These are phyloP conservation scores for Prunus yedoensis DNA, from an alignment of 331 rosid genomes.

Conservation along the genomic window DNA sequence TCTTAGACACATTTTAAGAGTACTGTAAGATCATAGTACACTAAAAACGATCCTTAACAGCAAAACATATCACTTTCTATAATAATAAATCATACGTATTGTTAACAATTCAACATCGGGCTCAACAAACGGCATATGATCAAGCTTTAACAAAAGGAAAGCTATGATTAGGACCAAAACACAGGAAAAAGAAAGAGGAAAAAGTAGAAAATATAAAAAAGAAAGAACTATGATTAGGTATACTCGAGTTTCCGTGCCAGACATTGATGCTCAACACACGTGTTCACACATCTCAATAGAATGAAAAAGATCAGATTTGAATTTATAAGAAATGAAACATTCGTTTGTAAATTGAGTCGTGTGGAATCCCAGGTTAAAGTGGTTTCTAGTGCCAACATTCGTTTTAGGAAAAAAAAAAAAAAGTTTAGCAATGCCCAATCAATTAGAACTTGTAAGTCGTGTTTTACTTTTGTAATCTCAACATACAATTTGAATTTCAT, in stretches of 20 bases:
- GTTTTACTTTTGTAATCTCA: no score
- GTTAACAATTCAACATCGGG: neutral
- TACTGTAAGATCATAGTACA: no score
- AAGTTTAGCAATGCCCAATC: neutral
- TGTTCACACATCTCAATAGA: conserved; percentile 31
- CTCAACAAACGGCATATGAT: neutral
- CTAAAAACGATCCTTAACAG: neutral
- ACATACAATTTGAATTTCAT: no score
- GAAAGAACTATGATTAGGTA: conserved; percentile 10
- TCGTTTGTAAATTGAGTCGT: neutral
- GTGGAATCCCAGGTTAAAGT: neutral
- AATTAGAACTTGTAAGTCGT: no score
- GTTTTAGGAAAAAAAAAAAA: neutral
- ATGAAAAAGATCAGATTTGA: conserved; percentile 18
- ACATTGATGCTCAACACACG: conserved; percentile 20
- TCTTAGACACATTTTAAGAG: no score
- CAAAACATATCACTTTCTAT: neutral
- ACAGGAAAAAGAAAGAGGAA: neutral
- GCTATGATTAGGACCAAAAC: neutral
- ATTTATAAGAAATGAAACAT: neutral
- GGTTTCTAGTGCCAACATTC: neutral
- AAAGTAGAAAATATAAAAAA: neutral
- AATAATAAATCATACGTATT: neutral
- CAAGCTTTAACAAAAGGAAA: neutral
- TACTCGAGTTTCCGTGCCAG: conserved; percentile 13